Base-by-base conservation (phyloP, 169 alveolate species). In the Ichthyophthirius multifiliis region DNA sequence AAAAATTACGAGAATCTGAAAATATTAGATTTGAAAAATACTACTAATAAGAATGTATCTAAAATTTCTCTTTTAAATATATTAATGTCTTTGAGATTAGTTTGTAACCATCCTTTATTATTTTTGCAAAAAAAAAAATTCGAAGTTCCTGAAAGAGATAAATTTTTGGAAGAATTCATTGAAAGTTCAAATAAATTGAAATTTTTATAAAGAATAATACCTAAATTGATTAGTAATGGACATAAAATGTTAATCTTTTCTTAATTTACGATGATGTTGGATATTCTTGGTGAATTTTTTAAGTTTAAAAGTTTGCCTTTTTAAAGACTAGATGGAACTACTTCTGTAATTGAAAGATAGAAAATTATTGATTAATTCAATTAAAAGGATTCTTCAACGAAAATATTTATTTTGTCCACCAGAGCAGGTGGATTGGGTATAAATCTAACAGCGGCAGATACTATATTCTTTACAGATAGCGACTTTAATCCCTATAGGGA, bases 401-500 rank as follows among this genome's bases (percentile, higher is more conserved):
- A 71, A 6, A 74, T 88, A 9, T 88, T 88, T 48, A 27, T 88
- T 18, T 65, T 88, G 3, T 81, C 89, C 9, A 88, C 93, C 3
- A 75, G 81, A 64, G 93, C 93, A 3, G 93, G 93, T 32, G 90
- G 90, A 16, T 65, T 83, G 15, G 93, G 93, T 23, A 88, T 88
- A 4, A 88, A 88, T 45, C 48, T 88, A 30, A 84, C 93, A 4
- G 64, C 86, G 9, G 93, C 93, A 6, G 93, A 88, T 65, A 88
- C 93, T n/a, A 83, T 88, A 18, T 43, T 88, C 43, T 76, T 88
- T 37, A 83, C 65, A 27, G 93, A 88, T 48, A 46, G 86, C 55
- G 93, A 88, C 48, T 83, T 83, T 43, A 88, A 88, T 74, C 93
- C 93, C 13, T 88, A 88, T 18, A 88, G 87, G 35, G 93, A 88